A percentile compares a stretch with the other conserved stretches of the same genome.
Conservation (phyloP, 2,329 filamentous ascomycete genomes). For the Penicillium palitans region DNA sequence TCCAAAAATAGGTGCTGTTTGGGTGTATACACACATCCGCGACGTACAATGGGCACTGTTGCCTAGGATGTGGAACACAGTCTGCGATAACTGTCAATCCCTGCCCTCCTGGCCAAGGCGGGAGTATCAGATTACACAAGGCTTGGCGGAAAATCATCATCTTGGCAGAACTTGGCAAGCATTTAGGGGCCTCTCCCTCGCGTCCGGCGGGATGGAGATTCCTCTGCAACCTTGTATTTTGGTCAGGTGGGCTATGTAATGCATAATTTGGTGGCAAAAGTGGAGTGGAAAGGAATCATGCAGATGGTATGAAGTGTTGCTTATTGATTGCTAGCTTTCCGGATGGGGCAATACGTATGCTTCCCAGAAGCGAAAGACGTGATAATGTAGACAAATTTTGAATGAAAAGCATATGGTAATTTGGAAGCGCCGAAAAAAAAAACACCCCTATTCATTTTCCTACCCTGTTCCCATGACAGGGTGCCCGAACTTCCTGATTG, state of each 20-base stretch:
- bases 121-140: slow-evolving; percentile 24
- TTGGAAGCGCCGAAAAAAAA: not conserved
- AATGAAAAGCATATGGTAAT: not conserved
- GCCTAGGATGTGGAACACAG: slow-evolving; percentile 19
- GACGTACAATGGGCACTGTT: slow-evolving; percentile 6
- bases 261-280: not conserved
- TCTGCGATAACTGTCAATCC: slow-evolving; percentile 13
- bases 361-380: slow-evolving; percentile 1
- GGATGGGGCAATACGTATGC: not conserved
- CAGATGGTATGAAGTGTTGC: not conserved
- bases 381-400: not conserved
- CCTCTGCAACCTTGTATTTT: slow-evolving; percentile 8
- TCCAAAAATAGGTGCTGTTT: slow-evolving; percentile 4
- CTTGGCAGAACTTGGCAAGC: slow-evolving; percentile 26
- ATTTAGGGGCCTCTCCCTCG: slow-evolving; percentile 21
- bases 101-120: slow-evolving; percentile 24
- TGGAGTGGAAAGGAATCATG: not conserved
- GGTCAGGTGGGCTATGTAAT: slow-evolving; percentile 10
- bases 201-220: slow-evolving; percentile 16
- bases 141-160: slow-evolving; percentile 26
- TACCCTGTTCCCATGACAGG: slow-evolving; percentile 1
- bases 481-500: slow-evolving; percentile 5
- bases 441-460: slow-evolving; percentile 6
- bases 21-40: not conserved
- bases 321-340: slow-evolving; percentile 2